These are phyloP conservation scores for Buxus sempervirens DNA, from an alignment of 164 flowering plant species.

Conservation along the genomic window DNA sequence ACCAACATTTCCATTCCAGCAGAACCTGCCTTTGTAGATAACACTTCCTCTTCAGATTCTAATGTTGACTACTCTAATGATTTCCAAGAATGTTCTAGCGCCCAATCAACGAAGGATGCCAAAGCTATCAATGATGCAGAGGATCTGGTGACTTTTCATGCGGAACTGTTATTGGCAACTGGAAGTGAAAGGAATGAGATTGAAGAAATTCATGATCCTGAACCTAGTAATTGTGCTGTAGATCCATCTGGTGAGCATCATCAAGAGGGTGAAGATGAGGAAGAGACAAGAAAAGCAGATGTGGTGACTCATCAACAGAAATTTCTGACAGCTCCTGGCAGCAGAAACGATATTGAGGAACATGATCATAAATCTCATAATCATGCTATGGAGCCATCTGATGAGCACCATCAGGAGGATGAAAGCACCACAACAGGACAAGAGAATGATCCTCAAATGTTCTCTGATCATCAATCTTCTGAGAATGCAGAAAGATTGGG, in stretches of 20 bases:
- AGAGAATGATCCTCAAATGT: background rate
- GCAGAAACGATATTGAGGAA: too few relatives aligned
- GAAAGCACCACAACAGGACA: too few relatives aligned
- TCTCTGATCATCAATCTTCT: conserved; percentile 1
- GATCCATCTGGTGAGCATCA: conserved; percentile 1
- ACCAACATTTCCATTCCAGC: conserved; percentile 19
- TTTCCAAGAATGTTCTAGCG: conserved; percentile 16
- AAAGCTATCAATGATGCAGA: conserved; percentile 15
- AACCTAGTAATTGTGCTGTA: conserved; percentile 1
- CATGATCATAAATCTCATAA: too few relatives aligned
- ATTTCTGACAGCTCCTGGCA: too few relatives aligned
- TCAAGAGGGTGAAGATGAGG: conserved; percentile 7
- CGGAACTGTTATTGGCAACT: conserved; percentile 3
- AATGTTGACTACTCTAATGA: conserved; percentile 7
- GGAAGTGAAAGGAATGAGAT: conserved; percentile 1
- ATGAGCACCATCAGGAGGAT: too few relatives aligned
- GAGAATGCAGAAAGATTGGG: conserved; percentile 9
- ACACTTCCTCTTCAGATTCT: conserved; percentile 16
- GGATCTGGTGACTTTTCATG: conserved; percentile 13
- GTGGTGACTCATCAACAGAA: too few relatives aligned
- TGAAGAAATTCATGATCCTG: conserved; percentile 4
- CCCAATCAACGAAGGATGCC: conserved; percentile 4
- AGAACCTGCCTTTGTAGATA: too few relatives aligned
- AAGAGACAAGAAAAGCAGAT: background rate
- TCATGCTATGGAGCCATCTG: too few relatives aligned